These are phyloP conservation scores for Eucalyptus globulus DNA, from an alignment of 345 rosid species.

Conservation along the genomic window DNA sequence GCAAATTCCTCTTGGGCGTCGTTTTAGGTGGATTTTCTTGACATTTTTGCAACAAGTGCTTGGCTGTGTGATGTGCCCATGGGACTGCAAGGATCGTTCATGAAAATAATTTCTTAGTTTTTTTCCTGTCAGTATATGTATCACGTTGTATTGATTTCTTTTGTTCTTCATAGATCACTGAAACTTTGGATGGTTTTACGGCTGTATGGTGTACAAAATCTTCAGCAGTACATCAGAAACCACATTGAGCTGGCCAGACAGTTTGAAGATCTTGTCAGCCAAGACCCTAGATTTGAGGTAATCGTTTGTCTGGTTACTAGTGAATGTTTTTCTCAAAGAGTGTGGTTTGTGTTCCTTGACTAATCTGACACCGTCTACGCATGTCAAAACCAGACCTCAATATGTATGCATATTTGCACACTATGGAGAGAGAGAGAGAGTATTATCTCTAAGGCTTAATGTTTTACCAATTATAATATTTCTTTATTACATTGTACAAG, in stretches of 20 bases:
- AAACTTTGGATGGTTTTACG: constrained; percentile 90
- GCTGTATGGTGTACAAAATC: constrained; percentile 62
- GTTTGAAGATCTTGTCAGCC: constrained; percentile 50
- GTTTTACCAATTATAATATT: background rate
- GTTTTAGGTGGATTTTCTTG: constrained; percentile 50
- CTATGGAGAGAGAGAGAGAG: background rate
- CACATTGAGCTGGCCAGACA: constrained; percentile 62
- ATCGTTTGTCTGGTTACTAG: constrained; percentile 1
- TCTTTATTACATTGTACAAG: background rate
- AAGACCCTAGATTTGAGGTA: constrained; percentile 81
- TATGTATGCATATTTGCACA: background rate
- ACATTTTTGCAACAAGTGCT: background rate
- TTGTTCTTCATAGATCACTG: constrained; percentile 58
- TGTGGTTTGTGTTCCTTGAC: background rate
- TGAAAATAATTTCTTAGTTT: background rate
- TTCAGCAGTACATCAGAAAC: constrained; percentile 63
- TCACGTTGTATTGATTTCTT: background rate
- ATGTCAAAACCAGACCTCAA: background rate
- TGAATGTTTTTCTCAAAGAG: background rate
- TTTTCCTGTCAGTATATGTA: background rate
- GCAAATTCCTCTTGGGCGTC: constrained; percentile 96
- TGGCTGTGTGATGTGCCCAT: background rate
- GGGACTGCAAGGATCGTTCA: background rate
- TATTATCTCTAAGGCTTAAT: background rate
- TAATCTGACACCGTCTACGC: background rate